A percentile compares a stretch with the other conserved stretches of the same genome.
These are phyloP conservation scores for Bombardia bombarda DNA, from an alignment of 495 filamentous ascomycete species.

Conservation along the genomic window DNA sequence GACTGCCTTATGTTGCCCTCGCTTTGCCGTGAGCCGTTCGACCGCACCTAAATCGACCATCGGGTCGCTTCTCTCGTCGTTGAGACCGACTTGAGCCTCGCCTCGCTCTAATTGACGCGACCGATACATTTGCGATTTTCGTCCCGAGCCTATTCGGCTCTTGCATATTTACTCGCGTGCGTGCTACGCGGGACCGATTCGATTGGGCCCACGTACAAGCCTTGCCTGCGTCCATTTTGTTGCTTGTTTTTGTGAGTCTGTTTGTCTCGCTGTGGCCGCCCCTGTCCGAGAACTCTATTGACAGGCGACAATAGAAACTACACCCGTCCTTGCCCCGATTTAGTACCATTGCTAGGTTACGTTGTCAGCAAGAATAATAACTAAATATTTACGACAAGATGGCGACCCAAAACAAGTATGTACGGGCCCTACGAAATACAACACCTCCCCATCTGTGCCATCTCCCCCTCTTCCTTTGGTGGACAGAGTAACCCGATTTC, in stretches of 20 bases:
- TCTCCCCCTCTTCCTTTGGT: background rate
- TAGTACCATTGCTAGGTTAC: background rate
- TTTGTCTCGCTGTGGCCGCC: background rate
- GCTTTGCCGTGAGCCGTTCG: conserved; percentile 7
- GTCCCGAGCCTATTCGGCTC: too few species aligned
- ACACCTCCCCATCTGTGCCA: too few species aligned
- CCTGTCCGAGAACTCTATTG: background rate
- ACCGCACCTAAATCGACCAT: conserved; percentile 13
- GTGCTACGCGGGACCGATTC: background rate
- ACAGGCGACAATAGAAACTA: background rate
- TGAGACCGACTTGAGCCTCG: conserved; percentile 2
- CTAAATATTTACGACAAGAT: conserved; percentile 10
- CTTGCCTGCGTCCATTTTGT: background rate
- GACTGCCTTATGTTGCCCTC: conserved; percentile 12
- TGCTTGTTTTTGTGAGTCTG: background rate
- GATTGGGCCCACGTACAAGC: background rate
- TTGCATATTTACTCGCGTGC: too few species aligned
- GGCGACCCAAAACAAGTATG: conserved; percentile 22
- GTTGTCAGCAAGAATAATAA: background rate
- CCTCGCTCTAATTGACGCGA: conserved; percentile 6
- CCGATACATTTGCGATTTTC: too few species aligned
- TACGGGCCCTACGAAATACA: background rate
- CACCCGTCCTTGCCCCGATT: background rate
- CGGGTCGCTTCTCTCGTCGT: conserved; percentile 1
- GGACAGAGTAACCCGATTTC: too few species aligned